phyloP scores from a whole-genome alignment of 2,329 filamentous ascomycete species.

The Fusarium fujikuroi region DNA sequence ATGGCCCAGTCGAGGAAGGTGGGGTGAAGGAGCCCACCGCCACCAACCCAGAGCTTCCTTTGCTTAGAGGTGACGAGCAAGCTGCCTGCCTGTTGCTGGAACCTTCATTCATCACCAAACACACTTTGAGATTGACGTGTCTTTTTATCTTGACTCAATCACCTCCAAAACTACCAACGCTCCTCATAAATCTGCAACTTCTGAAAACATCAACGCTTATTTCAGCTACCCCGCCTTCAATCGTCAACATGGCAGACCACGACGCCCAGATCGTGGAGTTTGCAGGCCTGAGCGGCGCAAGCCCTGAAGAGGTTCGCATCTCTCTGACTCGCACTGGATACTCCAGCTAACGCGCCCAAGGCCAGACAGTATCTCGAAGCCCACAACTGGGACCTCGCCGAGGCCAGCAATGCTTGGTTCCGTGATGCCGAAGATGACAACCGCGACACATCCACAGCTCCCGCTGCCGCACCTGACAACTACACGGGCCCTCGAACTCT shows the following conservation, averaged over 20 bases:
- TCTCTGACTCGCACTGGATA: accelerated
- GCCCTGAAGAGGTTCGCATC: conserved; percentile 42
- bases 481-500: conserved; percentile 72
- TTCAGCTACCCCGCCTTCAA: conserved; percentile 39
- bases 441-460: conserved; percentile 56
- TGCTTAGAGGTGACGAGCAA: conserved; percentile 46
- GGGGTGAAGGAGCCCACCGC: conserved; percentile 36
- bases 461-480: conserved; percentile 47
- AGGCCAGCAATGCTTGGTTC: conserved; percentile 72
- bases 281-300: conserved; percentile 42
- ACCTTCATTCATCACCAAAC: conserved; percentile 12
- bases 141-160: neutral
- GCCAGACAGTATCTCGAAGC: conserved; percentile 73
- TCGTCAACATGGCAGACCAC: conserved; percentile 46
- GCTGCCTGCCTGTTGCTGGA: conserved; percentile 41
- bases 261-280: conserved; percentile 47
- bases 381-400: conserved; percentile 73
- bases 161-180: neutral
- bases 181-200: neutral
- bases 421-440: conserved; percentile 61
- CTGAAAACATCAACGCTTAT: neutral
- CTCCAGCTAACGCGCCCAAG: conserved; percentile 52
- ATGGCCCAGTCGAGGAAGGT: conserved; percentile 18
- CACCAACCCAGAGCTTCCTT: conserved; percentile 36
- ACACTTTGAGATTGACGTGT: neutral